Evolutionary conservation across 306 rosid species (phyloP).

Genomic region (Castanea mollissima): DNA sequence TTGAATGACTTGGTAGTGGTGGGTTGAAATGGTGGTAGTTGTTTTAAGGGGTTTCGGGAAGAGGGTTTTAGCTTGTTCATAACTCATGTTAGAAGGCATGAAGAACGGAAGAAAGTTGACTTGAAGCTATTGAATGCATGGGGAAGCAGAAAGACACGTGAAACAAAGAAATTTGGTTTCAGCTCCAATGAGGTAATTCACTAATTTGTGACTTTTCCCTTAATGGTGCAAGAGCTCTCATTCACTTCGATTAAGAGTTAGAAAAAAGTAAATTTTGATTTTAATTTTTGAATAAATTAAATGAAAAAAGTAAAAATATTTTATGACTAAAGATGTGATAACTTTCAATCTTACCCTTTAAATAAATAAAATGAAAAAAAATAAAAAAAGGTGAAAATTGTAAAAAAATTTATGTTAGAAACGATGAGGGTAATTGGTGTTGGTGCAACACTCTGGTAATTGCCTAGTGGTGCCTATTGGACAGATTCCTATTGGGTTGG

Average conservation of each 20-base stretch:
- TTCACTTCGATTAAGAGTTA: too few species aligned
- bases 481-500: too few species aligned
- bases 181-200: background rate
- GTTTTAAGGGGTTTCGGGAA: constrained; percentile 25
- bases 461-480: too few species aligned
- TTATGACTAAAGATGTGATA: fast-evolving
- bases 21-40: constrained; percentile 6
- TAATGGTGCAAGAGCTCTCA: fast-evolving
- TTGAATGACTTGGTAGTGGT: constrained; percentile 47
- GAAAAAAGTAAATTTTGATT: too few species aligned
- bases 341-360: fast-evolving
- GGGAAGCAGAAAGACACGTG: background rate
- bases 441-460: too few species aligned
- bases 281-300: too few species aligned
- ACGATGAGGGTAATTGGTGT: too few species aligned
- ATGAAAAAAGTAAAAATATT: too few species aligned
- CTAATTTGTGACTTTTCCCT: background rate
- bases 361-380: too few species aligned
- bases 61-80: constrained; percentile 41
- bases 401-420: too few species aligned
- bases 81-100: constrained; percentile 15
- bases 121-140: background rate
- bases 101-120: background rate
- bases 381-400: too few species aligned
- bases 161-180: background rate